phyloP scores from a whole-genome alignment of 2,329 filamentous ascomycete genomes.

The Gliomastix tumulicola region DNA sequence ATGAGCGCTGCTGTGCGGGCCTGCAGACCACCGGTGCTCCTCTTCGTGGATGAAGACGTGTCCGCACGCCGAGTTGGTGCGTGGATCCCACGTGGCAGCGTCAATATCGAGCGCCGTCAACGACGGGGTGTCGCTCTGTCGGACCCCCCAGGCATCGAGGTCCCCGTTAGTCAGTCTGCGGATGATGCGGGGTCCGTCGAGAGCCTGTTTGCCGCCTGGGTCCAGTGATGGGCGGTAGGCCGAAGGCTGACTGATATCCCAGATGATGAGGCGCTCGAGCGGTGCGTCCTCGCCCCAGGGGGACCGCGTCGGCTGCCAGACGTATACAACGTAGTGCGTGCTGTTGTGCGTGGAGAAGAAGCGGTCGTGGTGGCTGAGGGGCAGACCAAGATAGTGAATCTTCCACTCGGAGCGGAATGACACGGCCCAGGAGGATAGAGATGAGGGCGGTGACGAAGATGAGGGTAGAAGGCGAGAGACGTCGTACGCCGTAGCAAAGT shows the following conservation, averaged over 20 bases:
- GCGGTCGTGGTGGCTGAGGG: conserved; percentile 47
- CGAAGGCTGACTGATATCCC: conserved; percentile 47
- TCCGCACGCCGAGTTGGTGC: conserved; percentile 14
- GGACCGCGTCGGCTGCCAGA: conserved; percentile 52
- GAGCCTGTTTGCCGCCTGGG: conserved; percentile 28
- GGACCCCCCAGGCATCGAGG: conserved; percentile 43
- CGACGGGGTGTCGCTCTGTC: conserved; percentile 42
- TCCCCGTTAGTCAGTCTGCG: conserved; percentile 41
- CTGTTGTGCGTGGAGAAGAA: conserved; percentile 55
- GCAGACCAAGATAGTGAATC: conserved; percentile 49
- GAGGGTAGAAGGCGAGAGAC: conserved; percentile 21
- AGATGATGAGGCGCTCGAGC: conserved; percentile 50
- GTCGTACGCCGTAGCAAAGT: conserved; percentile 55
- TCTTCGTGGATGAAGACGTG: conserved; percentile 52
- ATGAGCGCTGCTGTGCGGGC: conserved; percentile 30
- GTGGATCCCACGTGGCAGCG: conserved; percentile 24
- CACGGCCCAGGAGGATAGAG: conserved; percentile 27
- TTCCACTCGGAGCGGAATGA: conserved; percentile 52
- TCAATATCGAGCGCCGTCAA: conserved; percentile 46
- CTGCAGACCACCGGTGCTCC: conserved; percentile 40
- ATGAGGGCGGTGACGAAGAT: not conserved
- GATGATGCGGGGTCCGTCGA: conserved; percentile 34
- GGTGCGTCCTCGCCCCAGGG: conserved; percentile 49
- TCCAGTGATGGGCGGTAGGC: conserved; percentile 43
- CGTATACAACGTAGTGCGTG: conserved; percentile 54